Conservation (phyloP, 1,139 yeast species). For the Hemisphaericaspora lyxosophila region DNA sequence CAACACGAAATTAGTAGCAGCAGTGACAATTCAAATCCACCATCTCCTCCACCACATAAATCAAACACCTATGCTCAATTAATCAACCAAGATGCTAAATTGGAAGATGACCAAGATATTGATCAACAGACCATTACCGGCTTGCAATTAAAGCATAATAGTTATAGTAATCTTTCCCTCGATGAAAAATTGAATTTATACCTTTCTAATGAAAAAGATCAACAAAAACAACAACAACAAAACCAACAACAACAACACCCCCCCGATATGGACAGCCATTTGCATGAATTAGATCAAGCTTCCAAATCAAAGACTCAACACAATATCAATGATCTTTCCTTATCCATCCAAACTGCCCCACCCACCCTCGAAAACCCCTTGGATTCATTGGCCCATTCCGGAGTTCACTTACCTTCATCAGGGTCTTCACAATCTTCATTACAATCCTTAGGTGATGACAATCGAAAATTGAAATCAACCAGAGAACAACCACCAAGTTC, state of each 20-base stretch:
- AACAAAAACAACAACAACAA: too few relatives aligned
- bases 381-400: constrained; percentile 29
- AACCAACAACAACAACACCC: constrained; percentile 11
- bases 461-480: constrained; percentile 33
- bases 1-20: neutral
- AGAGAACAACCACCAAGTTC: constrained; percentile 19
- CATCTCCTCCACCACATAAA: constrained; percentile 20
- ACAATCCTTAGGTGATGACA: constrained; percentile 40
- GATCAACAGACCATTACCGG: constrained; percentile 24
- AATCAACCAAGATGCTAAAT: constrained; percentile 12
- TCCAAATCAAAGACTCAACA: constrained; percentile 28
- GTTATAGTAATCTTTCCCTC: constrained; percentile 32
- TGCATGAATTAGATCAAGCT: constrained; percentile 31
- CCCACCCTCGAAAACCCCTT: constrained; percentile 33
- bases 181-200: constrained; percentile 41
- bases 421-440: constrained; percentile 49
- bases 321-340: constrained; percentile 39
- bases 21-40: constrained; percentile 13
- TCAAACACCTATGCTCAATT: constrained; percentile 18
- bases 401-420: constrained; percentile 33
- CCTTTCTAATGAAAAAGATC: constrained; percentile 16
- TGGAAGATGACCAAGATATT: constrained; percentile 17
- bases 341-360: constrained; percentile 29
- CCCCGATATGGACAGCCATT: constrained; percentile 38
- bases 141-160: constrained; percentile 23